Evolutionary conservation across 345 rosid genomes (phyloP), one percentile per base, ranked within the genome.

Genomic region (Isatis tinctoria): DNA sequence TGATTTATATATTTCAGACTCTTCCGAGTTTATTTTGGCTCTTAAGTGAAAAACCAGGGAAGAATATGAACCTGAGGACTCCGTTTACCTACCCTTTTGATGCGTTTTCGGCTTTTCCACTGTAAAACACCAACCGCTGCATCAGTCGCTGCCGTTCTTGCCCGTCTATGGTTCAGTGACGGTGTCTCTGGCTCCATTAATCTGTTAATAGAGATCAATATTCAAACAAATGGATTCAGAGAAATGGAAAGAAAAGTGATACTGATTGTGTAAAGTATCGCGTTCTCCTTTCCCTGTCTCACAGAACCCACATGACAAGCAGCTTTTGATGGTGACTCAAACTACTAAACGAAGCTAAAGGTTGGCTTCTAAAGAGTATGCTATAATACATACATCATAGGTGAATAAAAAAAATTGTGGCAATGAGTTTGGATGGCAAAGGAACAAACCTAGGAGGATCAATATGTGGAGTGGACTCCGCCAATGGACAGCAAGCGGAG

Each of bases 31-130:
- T 56, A 56, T 16, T 40, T 56, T 47, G 67, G 54, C 37, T 56
- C 52, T 65, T 24, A 17, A 71, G 79, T 61, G 70, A 87, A 84
- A 72, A 86, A 85, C 52, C 82, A 80, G n/a, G 80, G 82, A 13
- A 91, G 87, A 53, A 78, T 37, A 64, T 82, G 85, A 57, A 90
- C 78, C 64, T 73, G 82, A 12, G 80, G 64, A 12, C 87, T 82
- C 74, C 72, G 82, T 70, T 80, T 87, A 14, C 83, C 84, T 41
- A 72, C 78, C 73, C 97, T 83, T 79, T 89, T 78, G 75, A 81
- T 80, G 32, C 90, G 91, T 90, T 94, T 94, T 71, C 85, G 82
- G 51, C 67, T 85, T 44, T 48, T 83, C 98, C 98, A 91, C 84
- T 84, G 69, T 27, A 90, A 69, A 20, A 39, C 51, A 73, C 71